phyloP scores from a whole-genome alignment of 352 stramenopile species.

The Pythium pectinolyticum region DNA sequence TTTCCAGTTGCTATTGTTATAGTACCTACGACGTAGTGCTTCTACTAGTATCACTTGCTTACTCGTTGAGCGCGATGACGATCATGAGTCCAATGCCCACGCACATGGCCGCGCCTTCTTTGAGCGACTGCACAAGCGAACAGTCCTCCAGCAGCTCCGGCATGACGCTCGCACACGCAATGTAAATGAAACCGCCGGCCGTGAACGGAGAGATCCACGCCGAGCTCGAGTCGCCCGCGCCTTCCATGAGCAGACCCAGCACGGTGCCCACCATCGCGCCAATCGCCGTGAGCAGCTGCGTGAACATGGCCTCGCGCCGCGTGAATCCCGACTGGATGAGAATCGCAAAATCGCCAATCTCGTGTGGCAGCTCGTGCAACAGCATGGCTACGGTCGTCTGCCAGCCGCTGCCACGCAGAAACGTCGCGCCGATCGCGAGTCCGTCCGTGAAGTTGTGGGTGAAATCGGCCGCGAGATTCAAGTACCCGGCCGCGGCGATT shows the following conservation, averaged over 20 bases:
- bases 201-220: conserved; percentile 86
- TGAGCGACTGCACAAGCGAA: conserved; percentile 65
- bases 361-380: conserved; percentile 90
- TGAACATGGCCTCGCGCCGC: conserved; percentile 86
- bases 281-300: conserved; percentile 90
- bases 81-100: conserved; percentile 75
- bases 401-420: conserved; percentile 74
- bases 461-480: conserved; percentile 91
- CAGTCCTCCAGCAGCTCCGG: conserved; percentile 89
- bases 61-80: conserved; percentile 76
- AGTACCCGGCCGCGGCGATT: conserved; percentile 81
- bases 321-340: conserved; percentile 90
- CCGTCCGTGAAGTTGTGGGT: conserved; percentile 94
- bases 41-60: conserved; percentile 3
- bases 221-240: conserved; percentile 59
- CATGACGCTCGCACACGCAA: conserved; percentile 89
- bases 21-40: neutral
- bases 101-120: conserved; percentile 69
- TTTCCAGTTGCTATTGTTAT: neutral
- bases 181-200: conserved; percentile 92
- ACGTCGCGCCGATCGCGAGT: conserved; percentile 91
- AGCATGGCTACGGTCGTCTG: conserved; percentile 88
- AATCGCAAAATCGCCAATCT: conserved; percentile 92
- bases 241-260: conserved; percentile 80
- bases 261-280: conserved; percentile 89